Base-by-base conservation (phyloP, 2,329 filamentous ascomycete species). In the Pseudogymnoascus sp. region DNA sequence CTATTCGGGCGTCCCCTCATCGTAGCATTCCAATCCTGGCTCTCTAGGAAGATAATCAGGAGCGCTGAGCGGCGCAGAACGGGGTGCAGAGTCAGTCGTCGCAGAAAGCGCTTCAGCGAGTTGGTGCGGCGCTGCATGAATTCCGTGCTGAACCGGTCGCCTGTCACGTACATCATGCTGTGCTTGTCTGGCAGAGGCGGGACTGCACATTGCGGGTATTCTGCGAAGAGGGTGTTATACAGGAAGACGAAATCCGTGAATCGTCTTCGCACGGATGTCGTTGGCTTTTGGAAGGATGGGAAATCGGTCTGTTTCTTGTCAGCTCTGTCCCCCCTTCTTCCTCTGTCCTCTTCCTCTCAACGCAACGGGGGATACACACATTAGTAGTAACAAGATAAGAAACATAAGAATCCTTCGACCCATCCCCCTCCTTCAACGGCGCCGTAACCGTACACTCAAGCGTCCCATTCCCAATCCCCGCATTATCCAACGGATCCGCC, bases 171-270 rank as follows among this genome's bases (percentile, higher is more conserved):
- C 73, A 96, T 92, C 90, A 99, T 96, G 77, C 95, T 95, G 80
- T 97, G 93, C 81, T 97, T 99, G 77, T 97, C 94, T 62, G 94
- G 94, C 62, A 99, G 81, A 56, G 94, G 94, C 31, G 94, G 94
- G 3, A 99, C 91, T 59, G 94, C 94, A 75, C 89, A 91, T 78
- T 91, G 90, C 65, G 92, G 91, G 71, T 91, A 97, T 74, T 97
- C 92, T 73, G 87, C 87, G 67, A 83, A 86, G 61, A 99, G 86
- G 33, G 90, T 88, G 77, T 96, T 97, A 79, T 91, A 97, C 66
- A 99, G 85, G 75, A 96, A 99, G 69, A 95, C 88, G 74, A 99
- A 99, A 78, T 99, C 94, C 69, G 93, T 97, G 77, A 97, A 99
- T 72, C 94, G 91, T 69, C 94, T 86, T 66, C 94, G 90, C 66